Percentiles rank a stretch among this genome's conserved stretches.
Evolutionary conservation across 2,329 filamentous ascomycete genomes (phyloP).

Genomic region (Colletotrichum sp.): DNA sequence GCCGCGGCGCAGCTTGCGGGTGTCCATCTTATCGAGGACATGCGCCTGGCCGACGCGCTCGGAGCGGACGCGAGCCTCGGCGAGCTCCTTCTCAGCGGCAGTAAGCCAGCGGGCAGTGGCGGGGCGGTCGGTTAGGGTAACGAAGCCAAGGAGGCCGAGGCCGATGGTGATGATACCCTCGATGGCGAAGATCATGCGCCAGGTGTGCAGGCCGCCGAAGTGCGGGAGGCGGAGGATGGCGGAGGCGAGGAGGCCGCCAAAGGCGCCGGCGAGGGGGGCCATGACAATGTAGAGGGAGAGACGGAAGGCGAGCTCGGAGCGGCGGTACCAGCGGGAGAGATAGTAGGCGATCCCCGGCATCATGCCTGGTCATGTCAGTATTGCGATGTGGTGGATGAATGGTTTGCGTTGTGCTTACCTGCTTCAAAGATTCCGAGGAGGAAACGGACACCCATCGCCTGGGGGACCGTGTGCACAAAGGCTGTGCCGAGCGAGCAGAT

Average conservation of each 20-base stretch:
- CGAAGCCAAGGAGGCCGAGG: slow-evolving; percentile 60
- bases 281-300: slow-evolving; percentile 70
- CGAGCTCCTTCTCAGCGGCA: slow-evolving; percentile 65
- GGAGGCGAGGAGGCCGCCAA: slow-evolving; percentile 68
- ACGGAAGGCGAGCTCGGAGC: slow-evolving; percentile 66
- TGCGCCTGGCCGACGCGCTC: slow-evolving; percentile 65
- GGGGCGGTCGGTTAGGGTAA: slow-evolving; percentile 70
- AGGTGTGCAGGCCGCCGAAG: slow-evolving; percentile 60
- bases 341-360: slow-evolving; percentile 71
- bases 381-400: neutral
- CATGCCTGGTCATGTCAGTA: neutral
- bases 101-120: slow-evolving; percentile 70
- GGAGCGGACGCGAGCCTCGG: slow-evolving; percentile 62
- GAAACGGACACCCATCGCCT: slow-evolving; percentile 61
- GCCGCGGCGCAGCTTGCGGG: slow-evolving; percentile 61
- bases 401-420: slow-evolving; percentile 47
- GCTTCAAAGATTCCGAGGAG: slow-evolving; percentile 67
- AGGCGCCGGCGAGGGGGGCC: slow-evolving; percentile 69
- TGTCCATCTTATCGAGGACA: slow-evolving; percentile 66
- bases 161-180: slow-evolving; percentile 66
- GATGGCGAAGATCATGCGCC: slow-evolving; percentile 77
- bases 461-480: slow-evolving; percentile 57
- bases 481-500: slow-evolving; percentile 64
- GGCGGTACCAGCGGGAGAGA: slow-evolving; percentile 66
- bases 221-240: slow-evolving; percentile 64